Base-by-base conservation (phyloP, 1,139 yeast species). In the Fermentozyma sake region DNA sequence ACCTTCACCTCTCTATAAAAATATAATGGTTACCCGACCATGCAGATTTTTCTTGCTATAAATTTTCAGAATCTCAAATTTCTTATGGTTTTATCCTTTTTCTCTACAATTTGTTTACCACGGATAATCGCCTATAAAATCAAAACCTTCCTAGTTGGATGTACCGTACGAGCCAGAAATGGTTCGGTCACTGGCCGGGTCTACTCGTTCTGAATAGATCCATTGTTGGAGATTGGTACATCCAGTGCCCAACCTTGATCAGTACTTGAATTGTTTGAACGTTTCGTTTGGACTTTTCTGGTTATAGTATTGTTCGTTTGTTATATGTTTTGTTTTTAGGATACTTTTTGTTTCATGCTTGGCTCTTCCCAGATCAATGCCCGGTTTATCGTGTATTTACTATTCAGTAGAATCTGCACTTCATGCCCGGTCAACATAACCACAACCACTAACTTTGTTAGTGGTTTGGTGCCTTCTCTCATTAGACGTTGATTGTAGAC, bases 351-450 rank as follows among this genome's bases (percentile, higher is more conserved):
- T 42, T 37, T 38, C 33, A 35, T 53, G 56, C 59, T 58, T 49
- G 58, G 65, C 47, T 49, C 35, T 55, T 64, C 71, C 73, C 57
- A 66, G 51, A 67, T 32, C 34, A 52, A 41, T 25, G 39, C 68
- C 72, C 68, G 72, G 72, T 57, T 66, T 64, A 54, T 66, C 72
- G 72, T 66, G 65, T 58, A 46, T 48, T 50, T 48, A 44, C 64
- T 61, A 37, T 31, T 45, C 58, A 39, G 55, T 66, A 65, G 68
- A 46, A 48, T 52, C 44, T 48, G 58, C 62, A 64, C 73, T 67
- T 67, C 73, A 67, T 67, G 73, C 73, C 72, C 72, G 70, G 73
- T n/a, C n/a, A n/a, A n/a, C n/a, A n/a, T n/a, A n/a, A n/a, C n/a
- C n/a, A n/a, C n/a, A n/a, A n/a, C n/a, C n/a, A n/a, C n/a, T n/a